Evolutionary conservation across 1,284 basidiomycete species (phyloP).

Genomic region (Vanrija pseudolonga): DNA sequence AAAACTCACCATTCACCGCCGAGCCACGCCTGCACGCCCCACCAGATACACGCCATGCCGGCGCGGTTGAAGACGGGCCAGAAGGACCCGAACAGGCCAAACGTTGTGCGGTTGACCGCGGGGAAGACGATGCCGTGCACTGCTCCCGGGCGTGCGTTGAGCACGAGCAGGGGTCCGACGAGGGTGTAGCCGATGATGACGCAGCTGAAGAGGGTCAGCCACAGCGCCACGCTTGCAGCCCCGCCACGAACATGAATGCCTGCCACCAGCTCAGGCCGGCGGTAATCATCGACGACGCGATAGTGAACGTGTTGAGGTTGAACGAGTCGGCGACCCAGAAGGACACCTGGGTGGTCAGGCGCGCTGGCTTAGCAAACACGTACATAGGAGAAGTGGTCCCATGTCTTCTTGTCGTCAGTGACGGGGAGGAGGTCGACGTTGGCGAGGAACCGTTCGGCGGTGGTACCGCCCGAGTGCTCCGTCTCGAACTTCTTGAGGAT

Average conservation of each 20-base stretch:
- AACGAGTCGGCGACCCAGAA: slow-evolving; percentile 52
- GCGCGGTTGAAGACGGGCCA: slow-evolving; percentile 15
- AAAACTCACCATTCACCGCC: slow-evolving; percentile 57
- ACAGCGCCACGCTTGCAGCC: slow-evolving; percentile 61
- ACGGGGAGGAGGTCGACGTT: slow-evolving; percentile 48
- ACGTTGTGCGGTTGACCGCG: slow-evolving; percentile 67
- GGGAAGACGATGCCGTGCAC: slow-evolving; percentile 69
- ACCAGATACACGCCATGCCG: slow-evolving; percentile 60
- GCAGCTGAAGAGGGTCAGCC: slow-evolving; percentile 57
- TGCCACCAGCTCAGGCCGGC: slow-evolving; percentile 77
- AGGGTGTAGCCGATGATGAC: slow-evolving; percentile 72
- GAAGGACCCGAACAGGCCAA: slow-evolving; percentile 67
- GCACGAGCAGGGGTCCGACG: slow-evolving; percentile 68
- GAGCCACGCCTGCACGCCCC: slow-evolving; percentile 75
- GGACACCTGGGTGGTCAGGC: not conserved
- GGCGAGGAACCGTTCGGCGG: slow-evolving; percentile 58
- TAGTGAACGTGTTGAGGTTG: slow-evolving; percentile 70
- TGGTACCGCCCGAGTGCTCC: slow-evolving; percentile 54
- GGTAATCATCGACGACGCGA: slow-evolving; percentile 62
- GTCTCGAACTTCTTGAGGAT: slow-evolving; percentile 53
- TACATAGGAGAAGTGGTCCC: slow-evolving; percentile 37
- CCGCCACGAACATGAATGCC: slow-evolving; percentile 29
- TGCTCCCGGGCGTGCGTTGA: slow-evolving; percentile 71
- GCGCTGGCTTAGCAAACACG: not conserved
- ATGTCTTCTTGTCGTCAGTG: slow-evolving; percentile 36